phyloP scores from a whole-genome alignment of 1,284 basidiomycete species.

The Ceratobasidium sp. region DNA sequence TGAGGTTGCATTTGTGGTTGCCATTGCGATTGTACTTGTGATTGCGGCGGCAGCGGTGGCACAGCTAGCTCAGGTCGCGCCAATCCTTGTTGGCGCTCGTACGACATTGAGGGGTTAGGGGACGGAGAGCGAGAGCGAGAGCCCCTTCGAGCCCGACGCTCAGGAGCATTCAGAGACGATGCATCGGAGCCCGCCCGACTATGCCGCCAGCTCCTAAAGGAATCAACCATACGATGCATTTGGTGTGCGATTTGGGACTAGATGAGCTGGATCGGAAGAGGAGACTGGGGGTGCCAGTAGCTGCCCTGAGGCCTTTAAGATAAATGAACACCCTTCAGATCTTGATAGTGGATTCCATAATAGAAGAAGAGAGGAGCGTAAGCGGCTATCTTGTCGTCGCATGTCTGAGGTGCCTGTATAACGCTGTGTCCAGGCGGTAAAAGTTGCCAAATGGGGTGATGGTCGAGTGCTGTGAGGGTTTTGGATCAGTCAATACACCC shows the following conservation, averaged over 20 bases:
- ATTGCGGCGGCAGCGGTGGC: neutral
- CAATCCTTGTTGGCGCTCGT: neutral
- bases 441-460: neutral
- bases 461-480: neutral
- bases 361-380: neutral
- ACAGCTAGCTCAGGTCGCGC: neutral
- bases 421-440: constrained; percentile 12
- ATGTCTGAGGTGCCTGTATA: neutral
- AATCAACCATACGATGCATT: neutral
- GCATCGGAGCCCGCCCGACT: neutral
- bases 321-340: neutral
- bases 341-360: neutral
- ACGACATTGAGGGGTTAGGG: neutral
- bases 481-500: neutral
- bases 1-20: no score
- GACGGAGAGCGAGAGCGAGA: neutral
- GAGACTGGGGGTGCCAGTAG: neutral
- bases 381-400: neutral
- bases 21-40: no score
- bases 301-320: neutral
- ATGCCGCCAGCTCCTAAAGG: neutral
- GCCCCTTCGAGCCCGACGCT: neutral
- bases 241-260: neutral
- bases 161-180: neutral
- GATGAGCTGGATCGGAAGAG: neutral